Base-by-base conservation (phyloP, 75 land plant genomes). In the Ceratopteris richardii region DNA sequence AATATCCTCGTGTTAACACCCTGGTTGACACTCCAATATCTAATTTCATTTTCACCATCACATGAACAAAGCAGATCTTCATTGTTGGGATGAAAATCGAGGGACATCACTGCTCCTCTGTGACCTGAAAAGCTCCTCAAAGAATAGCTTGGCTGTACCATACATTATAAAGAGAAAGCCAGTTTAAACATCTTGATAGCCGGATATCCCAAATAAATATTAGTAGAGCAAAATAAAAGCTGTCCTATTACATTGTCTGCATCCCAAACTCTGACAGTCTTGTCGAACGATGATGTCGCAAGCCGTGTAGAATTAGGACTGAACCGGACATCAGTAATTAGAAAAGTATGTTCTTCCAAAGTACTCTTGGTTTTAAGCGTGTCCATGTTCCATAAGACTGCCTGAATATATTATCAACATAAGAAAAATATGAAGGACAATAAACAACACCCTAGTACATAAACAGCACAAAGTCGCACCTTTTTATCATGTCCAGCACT, bases 251-350 rank as follows among this genome's bases (percentile, higher is more conserved):
- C 98, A 75, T 89, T 86, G 20, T 82, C 85, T 18, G 87, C 78
- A 66, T 89, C 95, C 96, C 98, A 94, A 28, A 94, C 83, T 52
- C 87, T 68, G 60, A 89, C 96, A 62, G 87, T 89, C 61, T 63
- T 79, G 68, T 89, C 96, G 69, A 79, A 86, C 1, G 98, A 94
- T 37, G 98, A 89, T 43, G 96, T 86, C 7, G 96, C 98, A 31
- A 94, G 66, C n/a, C 85, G 77, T 22, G 83, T 62, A 65, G 78
- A 70, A 62, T 77, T 89, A 47, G 96, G 85, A 56, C 88, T 86
- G 44, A 94, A 94, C 9, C 98, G 77, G 25, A 94, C 87, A 77
- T 94, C 91, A 18, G 90, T 94, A 44, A 89, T 86, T 40, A 83
- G 51, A 12, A 52, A 50, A 54, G 71, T 58, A 62, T 94, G 98